Base-by-base conservation (phyloP, 768 basidiomycete genomes). In the Auricularia cornea region DNA sequence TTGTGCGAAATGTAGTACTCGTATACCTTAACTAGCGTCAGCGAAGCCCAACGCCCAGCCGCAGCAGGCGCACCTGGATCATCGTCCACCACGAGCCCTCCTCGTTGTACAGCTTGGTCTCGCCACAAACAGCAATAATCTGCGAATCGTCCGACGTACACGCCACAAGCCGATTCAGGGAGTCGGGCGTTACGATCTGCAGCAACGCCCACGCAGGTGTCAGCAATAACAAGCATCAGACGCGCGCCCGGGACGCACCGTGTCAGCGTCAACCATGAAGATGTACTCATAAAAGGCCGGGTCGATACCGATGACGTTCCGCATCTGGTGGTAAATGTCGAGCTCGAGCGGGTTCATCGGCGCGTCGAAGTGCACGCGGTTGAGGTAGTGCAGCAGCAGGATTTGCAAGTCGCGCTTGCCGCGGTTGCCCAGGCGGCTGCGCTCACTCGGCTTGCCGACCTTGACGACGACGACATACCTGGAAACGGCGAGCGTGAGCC, bases 241-340 rank as follows among this genome's bases (percentile, higher is more conserved):
- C 51, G 51, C 16, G 12, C 20, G 16, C 38, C 8, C 38, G 38
- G 38, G 32, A 77, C 85, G 52, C 68, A 93, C 91, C 38, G 92
- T 94, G 81, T 98, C 94, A 60, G 94, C 94, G 78, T 98, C 94
- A 8, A 98, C 84, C 23, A 92, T 96, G 74, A 97, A 96, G 68
- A 98, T 89, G 72, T 97, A 97, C 77, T 98, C 94, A 73, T 98
- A 98, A 75, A 98, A 98, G 8, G 93, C 89, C 1, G 94, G 94
- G 70, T 98, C 94, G 65, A 98, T 94, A 18, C 94, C 94, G 66
- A 98, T 96, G 64, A 97, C 92, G 67, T 98, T 98, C 61, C 94
- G 84, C 93, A 97, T 96, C 74, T 98, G 94, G 74, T 98, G 94
- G 70, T 93, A 96, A 59, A 98, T 86, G 74, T 98, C 94, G 60